phyloP scores from a whole-genome alignment of 805 yeast genomes.

The Teunomyces lycoperdinae region DNA sequence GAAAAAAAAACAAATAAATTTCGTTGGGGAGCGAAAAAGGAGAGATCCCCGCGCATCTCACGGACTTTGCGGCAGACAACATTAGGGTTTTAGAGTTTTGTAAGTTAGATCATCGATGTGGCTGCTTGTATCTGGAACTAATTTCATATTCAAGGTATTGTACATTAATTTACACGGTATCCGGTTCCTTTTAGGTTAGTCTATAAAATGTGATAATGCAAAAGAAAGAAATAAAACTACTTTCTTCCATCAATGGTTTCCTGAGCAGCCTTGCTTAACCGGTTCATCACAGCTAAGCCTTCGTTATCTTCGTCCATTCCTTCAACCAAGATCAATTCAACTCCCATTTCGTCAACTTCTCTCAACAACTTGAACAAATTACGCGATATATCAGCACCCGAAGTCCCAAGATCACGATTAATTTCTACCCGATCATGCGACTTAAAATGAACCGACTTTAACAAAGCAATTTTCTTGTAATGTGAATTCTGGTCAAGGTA shows the following conservation, averaged over 20 bases:
- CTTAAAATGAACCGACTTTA: conserved; percentile 42
- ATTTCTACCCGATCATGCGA: conserved; percentile 12
- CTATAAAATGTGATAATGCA: not conserved
- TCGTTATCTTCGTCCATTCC: conserved; percentile 73
- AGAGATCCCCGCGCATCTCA: not conserved
- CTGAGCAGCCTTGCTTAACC: conserved; percentile 80
- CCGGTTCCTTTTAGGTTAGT: not conserved
- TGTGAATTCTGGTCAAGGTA: conserved; percentile 16
- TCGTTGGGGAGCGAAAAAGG: no score
- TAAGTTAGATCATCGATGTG: not conserved
- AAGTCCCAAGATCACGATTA: conserved; percentile 41
- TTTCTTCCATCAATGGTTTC: conserved; percentile 30
- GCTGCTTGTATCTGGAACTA: not conserved
- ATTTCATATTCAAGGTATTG: not conserved
- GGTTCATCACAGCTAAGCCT: conserved; percentile 93
- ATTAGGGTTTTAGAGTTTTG: not conserved
- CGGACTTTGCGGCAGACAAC: not conserved
- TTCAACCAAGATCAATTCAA: conserved; percentile 77
- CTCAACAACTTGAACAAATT: conserved; percentile 73
- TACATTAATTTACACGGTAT: not conserved
- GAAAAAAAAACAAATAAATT: no score
- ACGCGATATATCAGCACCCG: conserved; percentile 64
- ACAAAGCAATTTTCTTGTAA: conserved; percentile 48
- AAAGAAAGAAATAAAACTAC: not conserved
- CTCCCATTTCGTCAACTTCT: conserved; percentile 67